A percentile compares a stretch with the other conserved stretches of the same genome.
Evolutionary conservation across 768 basidiomycete genomes (phyloP).

Genomic region (Termitomyces sp.): DNA sequence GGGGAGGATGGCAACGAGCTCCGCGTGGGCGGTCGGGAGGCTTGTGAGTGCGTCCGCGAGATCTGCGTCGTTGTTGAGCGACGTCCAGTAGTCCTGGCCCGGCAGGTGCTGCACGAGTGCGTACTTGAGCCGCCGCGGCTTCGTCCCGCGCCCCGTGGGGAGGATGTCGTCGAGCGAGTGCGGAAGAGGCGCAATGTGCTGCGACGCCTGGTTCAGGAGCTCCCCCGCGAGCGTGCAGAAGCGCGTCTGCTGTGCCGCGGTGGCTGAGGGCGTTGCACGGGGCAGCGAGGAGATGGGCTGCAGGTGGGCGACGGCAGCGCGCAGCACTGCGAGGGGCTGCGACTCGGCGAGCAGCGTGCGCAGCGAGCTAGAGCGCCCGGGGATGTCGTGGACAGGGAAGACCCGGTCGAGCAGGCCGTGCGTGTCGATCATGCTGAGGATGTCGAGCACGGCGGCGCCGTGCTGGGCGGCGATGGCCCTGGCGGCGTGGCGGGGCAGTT

Average conservation of each 20-base stretch:
- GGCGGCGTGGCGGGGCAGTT: slow-evolving; percentile 35
- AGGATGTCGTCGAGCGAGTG: slow-evolving; percentile 42
- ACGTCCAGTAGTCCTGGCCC: slow-evolving; percentile 74
- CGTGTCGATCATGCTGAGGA: slow-evolving; percentile 60
- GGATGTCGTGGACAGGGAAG: slow-evolving; percentile 46
- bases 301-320: slow-evolving; percentile 62
- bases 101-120: slow-evolving; percentile 80
- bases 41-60: slow-evolving; percentile 37
- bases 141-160: slow-evolving; percentile 19
- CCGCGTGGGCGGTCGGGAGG: slow-evolving; percentile 60
- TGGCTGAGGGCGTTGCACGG: slow-evolving; percentile 55
- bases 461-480: slow-evolving; percentile 15
- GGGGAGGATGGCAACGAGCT: slow-evolving; percentile 71
- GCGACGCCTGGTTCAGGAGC: slow-evolving; percentile 67
- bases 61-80: slow-evolving; percentile 45
- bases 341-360: slow-evolving; percentile 49
- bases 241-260: slow-evolving; percentile 62
- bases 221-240: slow-evolving; percentile 73
- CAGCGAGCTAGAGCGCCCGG: slow-evolving; percentile 39
- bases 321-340: slow-evolving; percentile 49
- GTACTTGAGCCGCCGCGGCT: slow-evolving; percentile 43
- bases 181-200: slow-evolving; percentile 35
- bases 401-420: slow-evolving; percentile 80
- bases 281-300: slow-evolving; percentile 63
- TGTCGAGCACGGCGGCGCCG: slow-evolving; percentile 51